A percentile compares a stretch with the other conserved stretches of the same genome.
These are phyloP conservation scores for Cladochytrium replicatum DNA, from an alignment of 192 early-diverging fungal genomes.

Conservation along the genomic window DNA sequence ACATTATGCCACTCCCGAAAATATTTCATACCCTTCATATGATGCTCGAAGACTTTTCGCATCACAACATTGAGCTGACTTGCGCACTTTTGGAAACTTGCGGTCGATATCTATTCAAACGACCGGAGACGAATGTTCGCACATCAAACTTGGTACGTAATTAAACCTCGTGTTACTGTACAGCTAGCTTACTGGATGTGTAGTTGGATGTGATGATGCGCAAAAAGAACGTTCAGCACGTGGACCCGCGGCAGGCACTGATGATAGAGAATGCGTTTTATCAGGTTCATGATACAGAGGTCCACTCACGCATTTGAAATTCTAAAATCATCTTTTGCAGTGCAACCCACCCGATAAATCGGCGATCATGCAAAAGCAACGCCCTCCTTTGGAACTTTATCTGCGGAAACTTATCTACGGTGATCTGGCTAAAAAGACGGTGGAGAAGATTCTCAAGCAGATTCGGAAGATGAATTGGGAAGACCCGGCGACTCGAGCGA, in stretches of 20 bases:
- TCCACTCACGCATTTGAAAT: not conserved
- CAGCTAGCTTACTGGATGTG: not conserved
- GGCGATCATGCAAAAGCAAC: constrained; percentile 52
- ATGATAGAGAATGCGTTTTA: constrained; percentile 95
- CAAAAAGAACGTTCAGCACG: constrained; percentile 72
- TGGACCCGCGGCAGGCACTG: constrained; percentile 71
- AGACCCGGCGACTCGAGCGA: constrained; percentile 36
- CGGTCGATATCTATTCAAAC: constrained; percentile 75
- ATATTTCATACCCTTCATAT: constrained; percentile 79
- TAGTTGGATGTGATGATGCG: constrained; percentile 84
- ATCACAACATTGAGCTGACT: constrained; percentile 74
- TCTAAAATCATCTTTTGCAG: constrained; percentile 11
- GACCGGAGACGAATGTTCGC: constrained; percentile 60
- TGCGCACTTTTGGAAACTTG: constrained; percentile 79
- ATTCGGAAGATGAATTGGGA: constrained; percentile 86
- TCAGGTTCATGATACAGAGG: constrained; percentile 28
- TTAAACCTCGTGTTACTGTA: not conserved
- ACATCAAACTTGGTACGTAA: constrained; percentile 54
- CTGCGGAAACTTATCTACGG: constrained; percentile 80
- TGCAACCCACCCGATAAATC: constrained; percentile 73
- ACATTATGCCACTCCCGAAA: constrained; percentile 65
- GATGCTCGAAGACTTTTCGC: constrained; percentile 74
- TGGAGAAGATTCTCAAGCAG: constrained; percentile 51
- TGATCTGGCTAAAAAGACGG: constrained; percentile 63
- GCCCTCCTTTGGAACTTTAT: constrained; percentile 77